A percentile compares a stretch with the other conserved stretches of the same genome.
Evolutionary conservation across 805 yeast species (phyloP).

Genomic region (Henningerozyma blattae): DNA sequence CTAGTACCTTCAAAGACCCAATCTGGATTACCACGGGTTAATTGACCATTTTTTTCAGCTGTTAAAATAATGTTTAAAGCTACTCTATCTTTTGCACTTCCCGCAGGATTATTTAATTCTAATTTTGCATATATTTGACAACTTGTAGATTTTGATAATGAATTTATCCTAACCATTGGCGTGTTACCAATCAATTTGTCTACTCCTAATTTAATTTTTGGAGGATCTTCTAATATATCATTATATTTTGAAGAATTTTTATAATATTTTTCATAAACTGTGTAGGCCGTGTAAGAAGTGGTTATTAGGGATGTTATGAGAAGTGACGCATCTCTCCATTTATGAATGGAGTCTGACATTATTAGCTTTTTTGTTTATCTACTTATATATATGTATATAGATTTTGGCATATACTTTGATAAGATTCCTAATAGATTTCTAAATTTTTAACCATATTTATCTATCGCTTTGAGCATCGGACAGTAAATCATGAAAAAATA

Average conservation of each 20-base stretch:
- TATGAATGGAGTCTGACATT: background rate
- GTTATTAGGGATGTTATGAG: slow-evolving; percentile 5
- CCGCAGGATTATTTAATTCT: slow-evolving; percentile 84
- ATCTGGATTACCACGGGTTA: slow-evolving; percentile 48
- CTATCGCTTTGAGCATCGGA: too few species aligned
- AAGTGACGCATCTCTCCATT: too few species aligned
- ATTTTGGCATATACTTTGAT: too few species aligned
- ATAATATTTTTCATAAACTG: too few species aligned
- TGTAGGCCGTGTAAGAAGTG: background rate
- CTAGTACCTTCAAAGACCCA: slow-evolving; percentile 86
- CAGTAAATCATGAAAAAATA: too few species aligned
- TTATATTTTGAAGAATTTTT: too few species aligned
- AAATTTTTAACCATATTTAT: too few species aligned
- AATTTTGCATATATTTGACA: slow-evolving; percentile 78
- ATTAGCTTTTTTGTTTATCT: slow-evolving; percentile 3
- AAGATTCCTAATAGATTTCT: too few species aligned
- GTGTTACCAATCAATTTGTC: slow-evolving; percentile 84
- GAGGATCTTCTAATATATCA: background rate
- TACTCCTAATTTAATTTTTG: slow-evolving; percentile 34
- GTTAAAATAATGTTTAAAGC: slow-evolving; percentile 72
- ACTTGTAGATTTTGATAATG: slow-evolving; percentile 62
- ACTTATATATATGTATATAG: too few species aligned
- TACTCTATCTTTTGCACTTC: slow-evolving; percentile 90
- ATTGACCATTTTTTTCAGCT: slow-evolving; percentile 47
- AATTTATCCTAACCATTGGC: slow-evolving; percentile 63